Evolutionary conservation across 257 asterid species (phyloP), one percentile per base, ranked within the genome.

Genomic region (Solanum pennellii): DNA sequence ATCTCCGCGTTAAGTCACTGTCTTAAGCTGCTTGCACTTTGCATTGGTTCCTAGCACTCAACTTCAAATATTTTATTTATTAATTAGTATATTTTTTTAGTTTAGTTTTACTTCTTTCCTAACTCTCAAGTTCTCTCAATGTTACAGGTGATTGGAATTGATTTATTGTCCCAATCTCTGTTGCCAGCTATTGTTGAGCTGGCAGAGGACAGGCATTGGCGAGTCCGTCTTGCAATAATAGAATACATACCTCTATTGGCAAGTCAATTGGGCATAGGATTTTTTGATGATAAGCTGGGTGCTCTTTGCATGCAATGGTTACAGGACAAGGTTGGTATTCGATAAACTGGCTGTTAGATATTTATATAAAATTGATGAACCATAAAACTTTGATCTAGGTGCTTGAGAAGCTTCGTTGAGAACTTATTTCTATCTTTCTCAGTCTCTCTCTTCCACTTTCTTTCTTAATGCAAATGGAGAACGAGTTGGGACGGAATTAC

Each of bases 231-330:
- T 47, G 98, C 98, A 87, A 95, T 95, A 77, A 95, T 95, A 20
- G 98, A 95, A 88, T 95, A 95, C 88, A 95, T 95, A 86, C 98
- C 98, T 86, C 89, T 94, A 82, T 90, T 94, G 92, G 98, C 98
- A 42, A 94, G 98, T 87, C 98, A 94, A 68, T 86, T 94, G 85
- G 98, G 97, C 83, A 94, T 95, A 42, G 96, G 97, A 4, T 95
- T 95, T 92, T 95, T 95, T 56, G 98, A 95, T 84, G 97, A 95
- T 86, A 95, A 95, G 90, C 94, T 95, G 33, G 98, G 98, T 76
- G 97, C 96, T 52, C 98, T 95, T 86, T 95, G 98, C 92, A 95
- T 95, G 98, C 97, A 94, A 89, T 95, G 98, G 98, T 88, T 95
- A 89, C 97, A 91, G 88, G 98, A 95, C 90, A 95, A 95, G 98